Conservation (phyloP, 768 basidiomycete species). For the Kwoniella heveanensis region DNA sequence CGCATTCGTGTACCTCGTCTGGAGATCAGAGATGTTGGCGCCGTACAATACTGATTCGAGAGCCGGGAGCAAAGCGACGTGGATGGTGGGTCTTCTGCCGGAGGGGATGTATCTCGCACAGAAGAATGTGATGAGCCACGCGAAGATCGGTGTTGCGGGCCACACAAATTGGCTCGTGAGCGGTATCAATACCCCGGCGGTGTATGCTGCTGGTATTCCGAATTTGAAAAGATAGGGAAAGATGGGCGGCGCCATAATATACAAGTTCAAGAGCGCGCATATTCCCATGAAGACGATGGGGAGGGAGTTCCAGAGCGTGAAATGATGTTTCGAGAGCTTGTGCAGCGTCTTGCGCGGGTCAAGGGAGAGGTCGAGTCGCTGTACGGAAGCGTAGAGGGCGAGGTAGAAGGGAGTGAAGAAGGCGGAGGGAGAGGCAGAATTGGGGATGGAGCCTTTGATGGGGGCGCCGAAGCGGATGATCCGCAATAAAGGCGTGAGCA, state of each 20-base stretch:
- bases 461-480: constrained; percentile 26
- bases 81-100: constrained; percentile 74
- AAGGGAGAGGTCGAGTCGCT: constrained; percentile 47
- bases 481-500: constrained; percentile 31
- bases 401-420: constrained; percentile 37
- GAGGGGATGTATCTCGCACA: constrained; percentile 81
- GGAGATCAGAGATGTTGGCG: constrained; percentile 94
- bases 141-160: constrained; percentile 78
- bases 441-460: constrained; percentile 21
- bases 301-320: constrained; percentile 55
- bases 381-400: constrained; percentile 40
- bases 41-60: constrained; percentile 94
- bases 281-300: constrained; percentile 82
- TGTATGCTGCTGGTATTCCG: constrained; percentile 72
- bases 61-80: constrained; percentile 89
- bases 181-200: constrained; percentile 72
- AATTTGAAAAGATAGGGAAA: constrained; percentile 61
- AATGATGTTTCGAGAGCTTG: constrained; percentile 39
- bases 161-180: constrained; percentile 87
- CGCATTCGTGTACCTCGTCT: constrained; percentile 91
- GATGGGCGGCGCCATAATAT: constrained; percentile 68
- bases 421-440: constrained; percentile 28
- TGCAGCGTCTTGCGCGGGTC: constrained; percentile 46
- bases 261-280: constrained; percentile 86
- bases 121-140: constrained; percentile 85